Percentiles rank a stretch among this genome's conserved stretches.
phyloP scores from a whole-genome alignment of 371 early-diverging fungal genomes.

The Apophysomyces ossiformis region DNA sequence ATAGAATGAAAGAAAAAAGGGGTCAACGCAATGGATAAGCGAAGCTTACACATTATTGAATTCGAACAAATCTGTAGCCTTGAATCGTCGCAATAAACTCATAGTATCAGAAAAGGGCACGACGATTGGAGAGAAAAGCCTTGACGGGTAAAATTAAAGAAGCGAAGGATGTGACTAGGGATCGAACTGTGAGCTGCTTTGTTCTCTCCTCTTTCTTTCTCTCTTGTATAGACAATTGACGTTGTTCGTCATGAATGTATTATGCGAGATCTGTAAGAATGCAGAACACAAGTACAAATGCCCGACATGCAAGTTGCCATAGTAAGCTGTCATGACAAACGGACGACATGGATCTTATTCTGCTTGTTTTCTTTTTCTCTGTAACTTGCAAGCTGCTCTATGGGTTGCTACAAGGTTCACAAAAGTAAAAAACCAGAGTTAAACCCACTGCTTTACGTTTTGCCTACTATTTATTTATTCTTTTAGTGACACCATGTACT shows the following conservation, averaged over 20 bases:
- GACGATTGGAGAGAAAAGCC: background rate
- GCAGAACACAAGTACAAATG: slow-evolving; percentile 47
- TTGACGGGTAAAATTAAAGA: too few relatives aligned
- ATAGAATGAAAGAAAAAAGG: slow-evolving; percentile 12
- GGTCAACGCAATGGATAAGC: background rate
- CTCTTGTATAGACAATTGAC: background rate
- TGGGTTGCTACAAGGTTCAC: slow-evolving; percentile 46
- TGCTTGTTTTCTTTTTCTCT: too few relatives aligned
- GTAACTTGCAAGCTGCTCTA: slow-evolving; percentile 33
- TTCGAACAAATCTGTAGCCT: slow-evolving; percentile 85
- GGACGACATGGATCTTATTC: background rate
- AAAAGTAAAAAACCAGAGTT: slow-evolving; percentile 27
- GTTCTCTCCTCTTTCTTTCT: background rate
- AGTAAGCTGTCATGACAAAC: slow-evolving; percentile 27
- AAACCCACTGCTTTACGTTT: background rate
- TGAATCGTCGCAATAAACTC: slow-evolving; percentile 58
- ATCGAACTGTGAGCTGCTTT: background rate
- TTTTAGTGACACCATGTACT: slow-evolving; percentile 9
- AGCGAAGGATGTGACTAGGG: too few relatives aligned
- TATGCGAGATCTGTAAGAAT: slow-evolving; percentile 38
- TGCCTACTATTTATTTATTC: background rate
- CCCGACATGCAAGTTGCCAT: slow-evolving; percentile 39
- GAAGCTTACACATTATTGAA: slow-evolving; percentile 83
- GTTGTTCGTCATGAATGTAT: slow-evolving; percentile 13
- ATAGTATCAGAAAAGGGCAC: slow-evolving; percentile 18